Evolutionary conservation across 805 yeast genomes (phyloP).

Genomic region (Starmerella powellii): DNA sequence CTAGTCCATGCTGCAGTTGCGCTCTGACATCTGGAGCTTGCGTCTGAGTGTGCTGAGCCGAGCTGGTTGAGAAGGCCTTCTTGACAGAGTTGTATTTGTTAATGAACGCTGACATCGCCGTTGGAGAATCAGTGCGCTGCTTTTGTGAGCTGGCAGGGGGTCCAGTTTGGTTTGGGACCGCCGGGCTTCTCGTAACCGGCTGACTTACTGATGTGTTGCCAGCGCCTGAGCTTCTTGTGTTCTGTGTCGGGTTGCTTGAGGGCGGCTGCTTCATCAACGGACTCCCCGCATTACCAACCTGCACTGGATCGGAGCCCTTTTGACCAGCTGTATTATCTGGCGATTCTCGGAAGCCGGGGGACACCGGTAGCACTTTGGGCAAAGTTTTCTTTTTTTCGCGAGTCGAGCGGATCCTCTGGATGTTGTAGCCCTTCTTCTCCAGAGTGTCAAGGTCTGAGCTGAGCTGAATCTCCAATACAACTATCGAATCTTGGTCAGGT

Average conservation of each 20-base stretch:
- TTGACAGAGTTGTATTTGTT: not conserved
- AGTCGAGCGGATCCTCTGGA: slow-evolving; percentile 25
- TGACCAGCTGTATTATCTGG: too few species aligned
- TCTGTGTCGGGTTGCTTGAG: too few species aligned
- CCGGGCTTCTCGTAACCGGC: too few species aligned
- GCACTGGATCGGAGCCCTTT: too few species aligned
- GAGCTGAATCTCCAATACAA: slow-evolving; percentile 31
- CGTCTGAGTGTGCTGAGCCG: not conserved
- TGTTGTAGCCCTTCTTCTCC: slow-evolving; percentile 32
- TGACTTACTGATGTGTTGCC: too few species aligned
- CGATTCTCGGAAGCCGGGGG: too few species aligned
- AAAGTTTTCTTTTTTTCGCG: not conserved
- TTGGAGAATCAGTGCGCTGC: not conserved
- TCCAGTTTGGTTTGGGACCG: too few species aligned
- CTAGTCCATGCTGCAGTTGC: not conserved
- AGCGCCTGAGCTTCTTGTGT: too few species aligned
- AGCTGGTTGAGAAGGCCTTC: too few species aligned
- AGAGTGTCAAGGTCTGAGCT: slow-evolving; percentile 25
- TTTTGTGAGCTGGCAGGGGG: not conserved
- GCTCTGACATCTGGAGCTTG: not conserved
- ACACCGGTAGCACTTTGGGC: not conserved
- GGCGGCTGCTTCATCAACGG: too few species aligned
- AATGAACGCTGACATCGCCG: not conserved
- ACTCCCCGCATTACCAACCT: too few species aligned
- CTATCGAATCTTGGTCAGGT: slow-evolving; percentile 31